Base-by-base conservation (phyloP, 2,329 filamentous ascomycete species). In the Colletotrichum sp. region DNA sequence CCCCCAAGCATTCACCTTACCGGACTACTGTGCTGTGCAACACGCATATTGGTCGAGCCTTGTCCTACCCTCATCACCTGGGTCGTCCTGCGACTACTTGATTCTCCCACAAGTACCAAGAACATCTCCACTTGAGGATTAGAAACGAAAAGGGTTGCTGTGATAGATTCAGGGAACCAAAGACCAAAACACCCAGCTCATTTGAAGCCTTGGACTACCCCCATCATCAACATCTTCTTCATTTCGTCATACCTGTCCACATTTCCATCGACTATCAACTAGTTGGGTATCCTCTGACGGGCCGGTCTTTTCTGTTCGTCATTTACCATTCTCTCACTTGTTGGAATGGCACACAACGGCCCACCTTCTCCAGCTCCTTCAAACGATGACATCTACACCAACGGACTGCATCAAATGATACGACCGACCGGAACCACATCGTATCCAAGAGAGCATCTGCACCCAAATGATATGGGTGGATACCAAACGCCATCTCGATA, bases 331-430 rank as follows among this genome's bases (percentile, higher is more conserved):
- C 10, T 32, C 43, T 34, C 60, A 52, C 34, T 48, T 15, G 27
- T 70, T 64, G 76, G 78, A 30, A 84, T 89, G 87, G 84, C 83
- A 75, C 84, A 81, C 70, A 81, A 80, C 69, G 80, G 83, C 60
- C 85, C 87, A 43, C 86, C 85, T 58, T 89, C 89, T 27, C 88
- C 89, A 74, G 85, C 86, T 70, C 85, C 85, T 25, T 87, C 86
- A 65, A 82, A 82, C 69, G 80, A 80, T 71, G 81, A 81, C 25
- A 78, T 82, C 32, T 82, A 87, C 30, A 84, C 86, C n/a, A 82
- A 83, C 72, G 84, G 85, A 52, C 84, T 88, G 74, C 83, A 86
- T 64, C 85, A 88, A 27, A 78, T 89, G 32, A 80, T 87, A 66
- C 84, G 87, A 72, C 86, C 89, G 77, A 89, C 88, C 79, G 80